phyloP scores from a whole-genome alignment of 495 filamentous ascomycete species.

The Penicillium lagena region DNA sequence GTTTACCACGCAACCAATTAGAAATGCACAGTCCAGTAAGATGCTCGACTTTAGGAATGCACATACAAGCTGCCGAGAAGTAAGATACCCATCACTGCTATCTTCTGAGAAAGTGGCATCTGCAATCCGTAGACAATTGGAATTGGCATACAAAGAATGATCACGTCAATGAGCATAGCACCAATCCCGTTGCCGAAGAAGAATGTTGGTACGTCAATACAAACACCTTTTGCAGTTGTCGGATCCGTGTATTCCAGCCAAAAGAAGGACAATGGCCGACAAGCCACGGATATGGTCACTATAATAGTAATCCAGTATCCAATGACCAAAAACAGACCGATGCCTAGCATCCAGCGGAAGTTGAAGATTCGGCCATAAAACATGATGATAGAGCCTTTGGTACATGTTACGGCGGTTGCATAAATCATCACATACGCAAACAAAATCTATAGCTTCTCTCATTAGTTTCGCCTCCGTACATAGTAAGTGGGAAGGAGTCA shows the following conservation, averaged over 20 bases:
- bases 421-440: slow-evolving; percentile 10
- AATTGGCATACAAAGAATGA: slow-evolving; percentile 33
- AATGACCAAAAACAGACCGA: slow-evolving; percentile 1
- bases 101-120: slow-evolving; percentile 24
- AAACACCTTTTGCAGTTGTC: not conserved
- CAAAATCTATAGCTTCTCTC: slow-evolving; percentile 3
- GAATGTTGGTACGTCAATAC: slow-evolving; percentile 6
- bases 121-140: slow-evolving; percentile 29
- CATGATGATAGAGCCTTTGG: slow-evolving; percentile 9
- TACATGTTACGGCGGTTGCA: slow-evolving; percentile 4
- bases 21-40: not conserved
- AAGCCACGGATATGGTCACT: slow-evolving; percentile 2
- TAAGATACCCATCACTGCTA: slow-evolving; percentile 30
- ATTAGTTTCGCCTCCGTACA: slow-evolving; percentile 2
- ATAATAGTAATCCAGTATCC: slow-evolving; percentile 5
- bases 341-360: slow-evolving; percentile 4
- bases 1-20: not conserved
- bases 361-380: slow-evolving; percentile 12
- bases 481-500: not conserved
- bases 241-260: slow-evolving; percentile 8
- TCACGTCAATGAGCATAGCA: slow-evolving; percentile 27
- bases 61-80: slow-evolving; percentile 33
- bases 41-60: not conserved
- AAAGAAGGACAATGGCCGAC: slow-evolving; percentile 7
- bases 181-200: slow-evolving; percentile 9